phyloP scores from a whole-genome alignment of 2,329 filamentous ascomycete genomes.

The Pezizomycotina sp. region DNA sequence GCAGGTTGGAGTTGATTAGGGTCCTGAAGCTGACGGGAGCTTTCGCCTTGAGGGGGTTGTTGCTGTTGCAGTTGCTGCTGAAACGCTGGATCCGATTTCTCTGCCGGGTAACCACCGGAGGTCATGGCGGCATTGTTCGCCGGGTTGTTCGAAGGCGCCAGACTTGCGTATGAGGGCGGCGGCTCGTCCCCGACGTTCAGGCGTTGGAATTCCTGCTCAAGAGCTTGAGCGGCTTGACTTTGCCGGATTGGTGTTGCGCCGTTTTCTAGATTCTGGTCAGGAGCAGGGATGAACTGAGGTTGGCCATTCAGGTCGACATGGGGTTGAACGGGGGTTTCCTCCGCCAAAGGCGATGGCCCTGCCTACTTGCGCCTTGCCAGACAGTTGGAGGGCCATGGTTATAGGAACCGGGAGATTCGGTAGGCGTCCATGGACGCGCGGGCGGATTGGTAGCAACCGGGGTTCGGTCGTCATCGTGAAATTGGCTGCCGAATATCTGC shows the following conservation, averaged over 20 bases:
- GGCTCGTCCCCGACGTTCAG: conserved; percentile 53
- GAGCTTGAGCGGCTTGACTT: conserved; percentile 1
- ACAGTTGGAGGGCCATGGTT: conserved; percentile 81
- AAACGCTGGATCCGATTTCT: conserved; percentile 5
- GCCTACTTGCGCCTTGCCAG: conserved; percentile 71
- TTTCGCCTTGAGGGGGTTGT: conserved; percentile 10
- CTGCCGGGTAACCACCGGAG: conserved; percentile 11
- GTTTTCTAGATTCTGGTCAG: neutral
- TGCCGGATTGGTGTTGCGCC: conserved; percentile 4
- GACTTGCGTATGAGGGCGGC: conserved; percentile 85
- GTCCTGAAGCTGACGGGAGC: conserved; percentile 4
- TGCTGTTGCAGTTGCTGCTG: conserved; percentile 14
- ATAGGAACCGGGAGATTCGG: conserved; percentile 69
- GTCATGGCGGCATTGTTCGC: conserved; percentile 6
- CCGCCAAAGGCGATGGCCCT: conserved; percentile 27
- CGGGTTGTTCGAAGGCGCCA: conserved; percentile 29
- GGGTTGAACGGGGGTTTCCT: neutral
- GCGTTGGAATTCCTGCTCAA: conserved; percentile 23
- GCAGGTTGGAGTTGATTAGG: conserved; percentile 6
- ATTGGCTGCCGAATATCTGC: conserved; percentile 17
- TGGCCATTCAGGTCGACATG: neutral
- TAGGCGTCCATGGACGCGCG: conserved; percentile 74
- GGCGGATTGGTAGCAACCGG: conserved; percentile 27
- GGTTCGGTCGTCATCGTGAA: conserved; percentile 14
- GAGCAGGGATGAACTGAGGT: conserved; percentile 5